Conservation (phyloP, 352 stramenopile genomes). For the Pythium sukuiense region DNA sequence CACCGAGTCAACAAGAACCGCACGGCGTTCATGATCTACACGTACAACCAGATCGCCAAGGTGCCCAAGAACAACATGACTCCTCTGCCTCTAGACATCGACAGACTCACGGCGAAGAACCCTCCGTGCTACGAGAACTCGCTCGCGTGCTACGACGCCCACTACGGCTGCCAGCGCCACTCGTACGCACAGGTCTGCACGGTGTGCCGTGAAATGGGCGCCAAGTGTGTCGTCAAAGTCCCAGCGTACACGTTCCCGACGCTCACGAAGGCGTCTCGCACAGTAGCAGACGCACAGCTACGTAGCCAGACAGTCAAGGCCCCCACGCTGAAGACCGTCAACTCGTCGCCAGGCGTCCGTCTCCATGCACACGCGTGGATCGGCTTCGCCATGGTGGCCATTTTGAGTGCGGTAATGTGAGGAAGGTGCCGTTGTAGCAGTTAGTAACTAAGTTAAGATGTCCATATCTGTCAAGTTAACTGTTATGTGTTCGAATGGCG, state of each 20-base stretch:
- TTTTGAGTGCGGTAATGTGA: background rate
- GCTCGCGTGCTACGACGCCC: slow-evolving; percentile 46
- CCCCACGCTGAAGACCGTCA: slow-evolving; percentile 31
- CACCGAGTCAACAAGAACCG: slow-evolving; percentile 53
- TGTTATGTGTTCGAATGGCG: slow-evolving; percentile 12
- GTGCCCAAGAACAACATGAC: slow-evolving; percentile 37
- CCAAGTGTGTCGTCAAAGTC: slow-evolving; percentile 38
- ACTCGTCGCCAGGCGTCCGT: background rate
- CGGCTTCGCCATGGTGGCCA: background rate
- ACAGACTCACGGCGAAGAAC: slow-evolving; percentile 42
- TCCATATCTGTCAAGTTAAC: background rate
- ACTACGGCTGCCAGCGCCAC: slow-evolving; percentile 53
- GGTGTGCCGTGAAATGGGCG: slow-evolving; percentile 43
- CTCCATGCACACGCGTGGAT: background rate
- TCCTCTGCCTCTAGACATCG: slow-evolving; percentile 42
- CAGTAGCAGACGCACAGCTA: slow-evolving; percentile 34
- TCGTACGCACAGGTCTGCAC: slow-evolving; percentile 68
- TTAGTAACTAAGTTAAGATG: slow-evolving; percentile 28
- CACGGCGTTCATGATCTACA: slow-evolving; percentile 46
- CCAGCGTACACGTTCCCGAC: slow-evolving; percentile 44
- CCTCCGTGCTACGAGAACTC: slow-evolving; percentile 65
- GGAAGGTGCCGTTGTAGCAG: background rate
- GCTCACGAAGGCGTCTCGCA: slow-evolving; percentile 29
- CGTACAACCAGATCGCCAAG: slow-evolving; percentile 45
- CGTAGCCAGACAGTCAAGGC: slow-evolving; percentile 38